phyloP scores from a whole-genome alignment of 345 rosid species.

The Moringa oleifera region DNA sequence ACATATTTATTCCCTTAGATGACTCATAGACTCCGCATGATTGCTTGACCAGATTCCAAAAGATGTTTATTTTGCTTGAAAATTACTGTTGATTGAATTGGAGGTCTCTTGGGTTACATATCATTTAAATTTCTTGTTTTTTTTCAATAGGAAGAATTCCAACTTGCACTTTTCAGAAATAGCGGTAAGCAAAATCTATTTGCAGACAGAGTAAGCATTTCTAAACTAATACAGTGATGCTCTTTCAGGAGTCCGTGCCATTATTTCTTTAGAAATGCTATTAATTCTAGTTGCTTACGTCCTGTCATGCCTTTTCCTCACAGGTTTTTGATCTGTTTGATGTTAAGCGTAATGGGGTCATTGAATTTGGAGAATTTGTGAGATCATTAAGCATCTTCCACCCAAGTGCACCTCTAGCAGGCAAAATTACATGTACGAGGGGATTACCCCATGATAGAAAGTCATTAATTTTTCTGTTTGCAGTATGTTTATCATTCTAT shows the following conservation, averaged over 20 bases:
- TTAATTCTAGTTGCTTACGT: not conserved
- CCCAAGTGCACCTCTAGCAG: slow-evolving; percentile 42
- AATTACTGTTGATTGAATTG: not conserved
- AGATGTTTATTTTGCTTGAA: not conserved
- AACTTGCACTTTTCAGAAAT: slow-evolving; percentile 40
- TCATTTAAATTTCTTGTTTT: not conserved
- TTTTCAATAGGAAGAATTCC: slow-evolving; percentile 48
- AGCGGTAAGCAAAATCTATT: slow-evolving; percentile 44
- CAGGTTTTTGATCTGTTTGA: slow-evolving; percentile 67
- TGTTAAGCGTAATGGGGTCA: slow-evolving; percentile 50
- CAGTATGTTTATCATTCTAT: not conserved
- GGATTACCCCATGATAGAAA: not conserved
- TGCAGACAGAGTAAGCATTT: slow-evolving; percentile 43
- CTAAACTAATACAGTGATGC: not conserved
- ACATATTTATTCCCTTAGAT: not conserved
- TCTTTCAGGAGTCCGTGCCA: too few species aligned
- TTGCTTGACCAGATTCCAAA: not conserved
- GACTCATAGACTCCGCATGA: not conserved
- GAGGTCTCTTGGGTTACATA: too few species aligned
- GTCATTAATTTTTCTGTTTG: not conserved
- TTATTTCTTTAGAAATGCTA: not conserved
- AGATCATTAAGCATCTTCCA: slow-evolving; percentile 62
- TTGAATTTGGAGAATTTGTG: slow-evolving; percentile 72
- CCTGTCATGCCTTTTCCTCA: slow-evolving; percentile 12
- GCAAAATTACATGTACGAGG: slow-evolving; percentile 46